These are phyloP conservation scores for Primulina eburnea DNA, from an alignment of 257 asterid species.

Conservation along the genomic window DNA sequence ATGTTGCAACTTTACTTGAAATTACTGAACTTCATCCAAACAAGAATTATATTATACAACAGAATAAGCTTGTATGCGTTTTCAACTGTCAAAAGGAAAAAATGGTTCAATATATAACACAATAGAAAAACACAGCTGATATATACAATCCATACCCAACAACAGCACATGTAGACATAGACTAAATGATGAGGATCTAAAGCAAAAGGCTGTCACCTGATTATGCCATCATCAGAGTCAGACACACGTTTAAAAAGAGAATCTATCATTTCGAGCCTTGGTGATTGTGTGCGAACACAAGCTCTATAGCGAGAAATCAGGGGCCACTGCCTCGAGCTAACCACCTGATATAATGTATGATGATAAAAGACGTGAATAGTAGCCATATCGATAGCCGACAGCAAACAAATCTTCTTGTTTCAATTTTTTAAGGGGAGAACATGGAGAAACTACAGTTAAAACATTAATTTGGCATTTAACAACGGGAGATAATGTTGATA, in stretches of 20 bases:
- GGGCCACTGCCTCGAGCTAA: conserved; percentile 74
- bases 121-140: not conserved
- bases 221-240: conserved; percentile 43
- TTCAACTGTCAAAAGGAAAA: not conserved
- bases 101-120: not conserved
- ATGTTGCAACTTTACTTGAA: not conserved
- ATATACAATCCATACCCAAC: too few species aligned
- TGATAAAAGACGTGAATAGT: not conserved
- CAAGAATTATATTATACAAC: not conserved
- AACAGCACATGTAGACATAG: not conserved
- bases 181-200: not conserved
- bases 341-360: conserved; percentile 41
- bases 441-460: not conserved
- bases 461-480: not conserved
- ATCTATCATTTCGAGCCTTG: conserved; percentile 65
- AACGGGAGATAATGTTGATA: not conserved
- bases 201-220: conserved; percentile 39
- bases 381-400: not conserved
- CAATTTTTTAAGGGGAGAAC: not conserved
- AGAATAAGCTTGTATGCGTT: not conserved
- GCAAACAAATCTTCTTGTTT: not conserved
- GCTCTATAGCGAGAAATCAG: conserved; percentile 60
- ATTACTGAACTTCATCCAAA: not conserved
- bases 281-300: conserved; percentile 64
- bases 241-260: conserved; percentile 41